Conservation (phyloP, 441 rosid genomes). For the Cnidoscolus chayamansa region DNA sequence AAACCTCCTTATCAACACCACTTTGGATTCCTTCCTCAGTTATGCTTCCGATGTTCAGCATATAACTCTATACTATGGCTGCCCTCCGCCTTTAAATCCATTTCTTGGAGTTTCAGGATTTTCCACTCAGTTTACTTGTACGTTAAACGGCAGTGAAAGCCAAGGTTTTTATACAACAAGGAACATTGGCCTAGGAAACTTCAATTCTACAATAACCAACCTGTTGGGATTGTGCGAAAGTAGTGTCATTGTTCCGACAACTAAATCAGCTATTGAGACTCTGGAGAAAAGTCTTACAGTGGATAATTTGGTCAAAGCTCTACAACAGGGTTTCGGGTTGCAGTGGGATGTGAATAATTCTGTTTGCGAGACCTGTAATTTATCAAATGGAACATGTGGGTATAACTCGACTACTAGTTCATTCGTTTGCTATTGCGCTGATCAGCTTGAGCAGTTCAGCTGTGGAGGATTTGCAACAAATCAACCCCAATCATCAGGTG, state of each 20-base stretch:
- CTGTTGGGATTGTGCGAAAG: constrained; percentile 5
- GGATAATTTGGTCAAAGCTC: constrained; percentile 19
- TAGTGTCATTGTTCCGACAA: constrained; percentile 27
- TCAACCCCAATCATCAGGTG: neutral
- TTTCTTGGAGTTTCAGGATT: neutral
- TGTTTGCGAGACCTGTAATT: constrained; percentile 17
- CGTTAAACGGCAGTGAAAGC: neutral
- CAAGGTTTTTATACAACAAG: neutral
- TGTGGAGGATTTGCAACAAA: neutral
- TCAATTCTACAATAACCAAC: neutral
- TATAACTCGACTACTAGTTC: neutral
- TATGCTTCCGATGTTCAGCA: neutral
- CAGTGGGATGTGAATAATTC: constrained; percentile 12
- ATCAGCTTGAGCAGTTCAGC: constrained; percentile 8
- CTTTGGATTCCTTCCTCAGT: neutral
- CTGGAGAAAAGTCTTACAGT: rapidly evolving
- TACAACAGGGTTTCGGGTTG: constrained; percentile 39
- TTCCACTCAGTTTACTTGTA: neutral
- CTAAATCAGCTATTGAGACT: neutral
- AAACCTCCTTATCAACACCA: neutral
- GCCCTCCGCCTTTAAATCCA: neutral
- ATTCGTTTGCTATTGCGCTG: constrained; percentile 38
- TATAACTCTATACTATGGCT: constrained; percentile 11
- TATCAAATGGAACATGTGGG: constrained; percentile 43
- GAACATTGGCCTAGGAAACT: neutral